Percentiles rank a stretch among this genome's conserved stretches.
Evolutionary conservation across 352 stramenopile species (phyloP).

Genomic region (Phytopythium sindhum): DNA sequence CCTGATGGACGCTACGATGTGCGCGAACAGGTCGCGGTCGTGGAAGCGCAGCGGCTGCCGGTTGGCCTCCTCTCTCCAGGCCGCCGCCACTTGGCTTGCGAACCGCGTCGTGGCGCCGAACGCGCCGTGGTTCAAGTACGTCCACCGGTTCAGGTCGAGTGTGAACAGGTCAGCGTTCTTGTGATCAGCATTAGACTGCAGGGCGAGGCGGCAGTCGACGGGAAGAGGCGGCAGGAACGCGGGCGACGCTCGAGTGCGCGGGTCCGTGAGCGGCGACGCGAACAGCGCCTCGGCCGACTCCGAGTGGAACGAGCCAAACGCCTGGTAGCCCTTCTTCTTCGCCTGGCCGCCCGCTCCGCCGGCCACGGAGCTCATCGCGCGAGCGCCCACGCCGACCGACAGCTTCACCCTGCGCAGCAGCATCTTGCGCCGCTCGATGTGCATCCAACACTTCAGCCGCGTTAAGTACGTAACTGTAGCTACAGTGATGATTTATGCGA

Average conservation of each 20-base stretch:
- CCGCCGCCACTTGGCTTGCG: conserved; percentile 54
- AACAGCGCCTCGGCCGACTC: conserved; percentile 58
- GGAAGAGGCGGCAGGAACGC: conserved; percentile 8
- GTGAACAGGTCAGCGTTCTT: conserved; percentile 46
- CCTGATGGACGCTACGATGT: conserved; percentile 79
- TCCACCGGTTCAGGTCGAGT: conserved; percentile 68
- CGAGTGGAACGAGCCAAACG: conserved; percentile 80
- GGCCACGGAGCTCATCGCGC: conserved; percentile 2
- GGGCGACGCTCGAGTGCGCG: conserved; percentile 15
- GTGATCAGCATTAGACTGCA: conserved; percentile 4
- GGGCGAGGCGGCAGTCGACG: conserved; percentile 12
- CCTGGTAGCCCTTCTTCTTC: conserved; percentile 41
- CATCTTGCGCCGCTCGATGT: background rate
- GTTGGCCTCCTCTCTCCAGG: conserved; percentile 84
- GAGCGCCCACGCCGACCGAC: background rate
- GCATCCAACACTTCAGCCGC: background rate
- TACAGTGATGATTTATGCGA: too few relatives aligned
- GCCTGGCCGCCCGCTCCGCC: background rate
- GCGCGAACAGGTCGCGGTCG: conserved; percentile 90
- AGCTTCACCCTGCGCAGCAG: background rate
- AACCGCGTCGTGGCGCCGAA: conserved; percentile 83
- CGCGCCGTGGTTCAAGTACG: conserved; percentile 94
- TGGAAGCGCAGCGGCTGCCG: conserved; percentile 90
- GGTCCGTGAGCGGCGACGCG: conserved; percentile 9
- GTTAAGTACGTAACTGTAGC: too few relatives aligned